Conservation (phyloP, 345 rosid genomes). For the Populus tremula region DNA sequence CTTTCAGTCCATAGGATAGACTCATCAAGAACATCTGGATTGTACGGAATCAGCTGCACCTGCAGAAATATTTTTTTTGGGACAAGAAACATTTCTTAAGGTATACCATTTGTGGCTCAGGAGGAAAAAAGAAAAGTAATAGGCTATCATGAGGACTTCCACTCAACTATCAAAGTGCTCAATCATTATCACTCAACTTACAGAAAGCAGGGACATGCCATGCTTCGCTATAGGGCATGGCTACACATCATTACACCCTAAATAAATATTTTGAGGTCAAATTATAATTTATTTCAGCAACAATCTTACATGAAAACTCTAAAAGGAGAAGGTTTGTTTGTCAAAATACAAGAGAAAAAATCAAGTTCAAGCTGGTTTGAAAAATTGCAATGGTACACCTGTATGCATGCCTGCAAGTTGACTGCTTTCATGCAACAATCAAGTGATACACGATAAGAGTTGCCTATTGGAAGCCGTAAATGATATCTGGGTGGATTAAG, state of each 20-base stretch:
- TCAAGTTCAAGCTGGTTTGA: background rate
- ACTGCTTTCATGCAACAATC: background rate
- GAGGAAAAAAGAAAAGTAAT: background rate
- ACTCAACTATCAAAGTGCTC: background rate
- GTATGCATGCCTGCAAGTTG: background rate
- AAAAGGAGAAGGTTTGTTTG: background rate
- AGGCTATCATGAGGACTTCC: background rate
- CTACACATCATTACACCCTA: background rate
- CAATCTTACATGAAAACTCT: background rate
- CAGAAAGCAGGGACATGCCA: background rate
- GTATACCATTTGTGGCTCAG: background rate
- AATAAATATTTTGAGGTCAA: background rate
- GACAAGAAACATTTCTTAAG: too few relatives aligned
- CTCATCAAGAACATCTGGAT: slow-evolving; percentile 54
- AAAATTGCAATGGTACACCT: background rate
- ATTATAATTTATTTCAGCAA: background rate
- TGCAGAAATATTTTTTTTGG: slow-evolving; percentile 24
- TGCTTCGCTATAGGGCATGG: background rate
- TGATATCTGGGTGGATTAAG: background rate
- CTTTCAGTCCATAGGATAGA: slow-evolving; percentile 73
- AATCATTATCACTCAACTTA: background rate
- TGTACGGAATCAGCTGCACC: slow-evolving; percentile 65
- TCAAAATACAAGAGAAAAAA: background rate
- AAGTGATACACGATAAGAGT: background rate
- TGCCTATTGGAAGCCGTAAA: background rate